Conservation (phyloP, 176 grass and related monocot species). For the Aegilops bicornis region DNA sequence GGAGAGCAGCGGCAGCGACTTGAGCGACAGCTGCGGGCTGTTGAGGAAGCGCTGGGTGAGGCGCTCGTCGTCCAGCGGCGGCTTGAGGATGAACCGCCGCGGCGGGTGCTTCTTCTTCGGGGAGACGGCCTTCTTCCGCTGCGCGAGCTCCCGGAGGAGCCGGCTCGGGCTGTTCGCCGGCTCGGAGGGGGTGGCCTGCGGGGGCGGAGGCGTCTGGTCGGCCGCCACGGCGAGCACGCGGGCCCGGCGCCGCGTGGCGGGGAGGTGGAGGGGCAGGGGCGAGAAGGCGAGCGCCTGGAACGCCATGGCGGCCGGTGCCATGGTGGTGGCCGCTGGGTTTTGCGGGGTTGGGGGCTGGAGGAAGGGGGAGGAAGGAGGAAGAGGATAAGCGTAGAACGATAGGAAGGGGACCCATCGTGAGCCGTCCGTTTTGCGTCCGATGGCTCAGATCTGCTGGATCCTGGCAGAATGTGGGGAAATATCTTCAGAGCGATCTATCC, state of each 20-base stretch:
- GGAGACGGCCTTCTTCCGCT: slow-evolving; percentile 79
- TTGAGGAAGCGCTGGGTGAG: slow-evolving; percentile 89
- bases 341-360: slow-evolving; percentile 25
- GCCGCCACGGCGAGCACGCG: slow-evolving; percentile 31
- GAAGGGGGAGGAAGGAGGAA: slow-evolving; percentile 32
- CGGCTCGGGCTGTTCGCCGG: slow-evolving; percentile 84
- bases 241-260: not conserved
- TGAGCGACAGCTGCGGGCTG: slow-evolving; percentile 96
- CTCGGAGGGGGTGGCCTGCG: slow-evolving; percentile 18
- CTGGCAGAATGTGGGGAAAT: not conserved
- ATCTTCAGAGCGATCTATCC: not conserved
- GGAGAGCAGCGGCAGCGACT: slow-evolving; percentile 82
- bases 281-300: slow-evolving; percentile 43
- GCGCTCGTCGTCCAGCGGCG: slow-evolving; percentile 87
- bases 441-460: not conserved
- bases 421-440: not conserved
- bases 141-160: slow-evolving; percentile 83
- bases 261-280: slow-evolving; percentile 12
- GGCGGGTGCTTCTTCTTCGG: slow-evolving; percentile 87
- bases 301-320: slow-evolving; percentile 49
- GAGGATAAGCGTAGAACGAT: slow-evolving; percentile 46
- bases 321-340: slow-evolving; percentile 30
- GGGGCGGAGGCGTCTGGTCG: slow-evolving; percentile 40
- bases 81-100: slow-evolving; percentile 87
- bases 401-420: not conserved